These are phyloP conservation scores for Aspergillus versicolor DNA, from an alignment of 2,329 filamentous ascomycete genomes.

Conservation along the genomic window DNA sequence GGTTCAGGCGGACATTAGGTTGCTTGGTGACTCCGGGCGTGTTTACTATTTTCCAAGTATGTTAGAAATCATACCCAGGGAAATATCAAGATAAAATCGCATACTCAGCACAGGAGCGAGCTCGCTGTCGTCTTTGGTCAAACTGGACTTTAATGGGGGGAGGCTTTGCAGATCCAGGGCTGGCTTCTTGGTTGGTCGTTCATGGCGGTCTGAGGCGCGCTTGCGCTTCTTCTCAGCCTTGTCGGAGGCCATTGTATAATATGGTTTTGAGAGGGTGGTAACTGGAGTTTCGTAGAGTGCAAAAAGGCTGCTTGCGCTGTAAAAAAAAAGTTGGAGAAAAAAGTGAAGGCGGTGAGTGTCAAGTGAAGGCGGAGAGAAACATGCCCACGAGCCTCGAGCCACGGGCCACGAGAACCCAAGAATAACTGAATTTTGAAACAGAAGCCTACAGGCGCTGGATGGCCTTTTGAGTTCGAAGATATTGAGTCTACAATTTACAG, in stretches of 20 bases:
- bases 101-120: conserved; percentile 53
- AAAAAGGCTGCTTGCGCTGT: not conserved
- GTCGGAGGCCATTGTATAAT: conserved; percentile 31
- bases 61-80: not conserved
- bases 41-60: conserved; percentile 22
- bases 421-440: not conserved
- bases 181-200: conserved; percentile 50
- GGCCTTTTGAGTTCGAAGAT: too few relatives aligned
- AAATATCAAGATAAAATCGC: conserved; percentile 7
- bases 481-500: not conserved
- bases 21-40: conserved; percentile 35
- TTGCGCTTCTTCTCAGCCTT: conserved; percentile 53
- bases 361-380: conserved; percentile 21
- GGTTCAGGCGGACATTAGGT: conserved; percentile 31
- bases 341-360: conserved; percentile 26
- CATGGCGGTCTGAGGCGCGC: conserved; percentile 44
- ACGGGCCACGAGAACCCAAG: not conserved
- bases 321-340: conserved; percentile 20
- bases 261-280: not conserved
- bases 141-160: conserved; percentile 44
- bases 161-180: conserved; percentile 39
- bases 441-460: too few relatives aligned
- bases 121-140: conserved; percentile 48
- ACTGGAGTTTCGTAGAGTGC: not conserved
- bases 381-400: not conserved